Evolutionary conservation across 257 asterid genomes (phyloP).

Genomic region (Cordia subcordata): DNA sequence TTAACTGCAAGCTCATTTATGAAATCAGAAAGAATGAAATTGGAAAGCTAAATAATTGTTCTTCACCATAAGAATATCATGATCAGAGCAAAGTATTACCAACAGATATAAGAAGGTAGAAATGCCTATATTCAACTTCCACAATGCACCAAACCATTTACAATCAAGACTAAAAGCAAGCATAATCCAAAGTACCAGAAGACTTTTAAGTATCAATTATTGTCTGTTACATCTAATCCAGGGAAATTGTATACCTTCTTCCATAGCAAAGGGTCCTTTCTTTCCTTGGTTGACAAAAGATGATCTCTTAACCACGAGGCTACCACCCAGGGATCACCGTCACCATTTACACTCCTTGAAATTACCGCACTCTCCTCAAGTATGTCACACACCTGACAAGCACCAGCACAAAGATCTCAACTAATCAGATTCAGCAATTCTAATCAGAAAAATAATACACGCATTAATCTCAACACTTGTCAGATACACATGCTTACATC

Average conservation of each 20-base stretch:
- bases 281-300: conserved; percentile 80
- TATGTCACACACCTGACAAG: conserved; percentile 66
- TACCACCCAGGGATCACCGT: conserved; percentile 70
- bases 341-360: conserved; percentile 48
- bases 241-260: conserved; percentile 49
- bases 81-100: background rate
- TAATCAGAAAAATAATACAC: conserved; percentile 7
- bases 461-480: too few species aligned
- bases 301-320: conserved; percentile 89
- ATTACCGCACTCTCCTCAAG: conserved; percentile 76
- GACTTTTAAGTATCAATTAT: background rate
- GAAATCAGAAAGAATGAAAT: background rate
- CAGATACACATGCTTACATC: too few species aligned
- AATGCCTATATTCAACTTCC: background rate
- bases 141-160: background rate
- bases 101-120: background rate
- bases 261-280: conserved; percentile 72
- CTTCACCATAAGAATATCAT: background rate
- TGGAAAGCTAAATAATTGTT: background rate
- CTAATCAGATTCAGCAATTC: conserved; percentile 8
- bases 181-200: background rate
- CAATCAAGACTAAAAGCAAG: background rate
- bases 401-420: conserved; percentile 19
- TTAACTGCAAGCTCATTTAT: background rate
- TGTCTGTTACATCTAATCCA: background rate